Evolutionary conservation across 2,329 filamentous ascomycete genomes (phyloP).

Genomic region (Parafenestella ontariensis): DNA sequence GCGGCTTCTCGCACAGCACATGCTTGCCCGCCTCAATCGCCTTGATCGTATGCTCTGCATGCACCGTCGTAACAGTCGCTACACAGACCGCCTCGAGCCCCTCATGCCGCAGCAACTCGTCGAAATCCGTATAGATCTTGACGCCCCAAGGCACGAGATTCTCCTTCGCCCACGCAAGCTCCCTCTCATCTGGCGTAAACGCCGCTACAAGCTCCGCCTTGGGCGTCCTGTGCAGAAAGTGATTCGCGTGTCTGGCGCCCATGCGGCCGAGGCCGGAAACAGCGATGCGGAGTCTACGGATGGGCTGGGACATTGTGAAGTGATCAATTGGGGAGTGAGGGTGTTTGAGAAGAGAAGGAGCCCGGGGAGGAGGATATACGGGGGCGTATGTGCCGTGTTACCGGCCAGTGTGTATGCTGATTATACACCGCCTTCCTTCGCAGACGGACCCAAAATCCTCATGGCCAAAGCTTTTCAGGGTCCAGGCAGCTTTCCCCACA

Average conservation of each 20-base stretch:
- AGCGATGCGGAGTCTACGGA: constrained; percentile 54
- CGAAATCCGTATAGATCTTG: constrained; percentile 61
- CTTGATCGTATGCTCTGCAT: constrained; percentile 64
- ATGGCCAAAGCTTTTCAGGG: constrained; percentile 31
- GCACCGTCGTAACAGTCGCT: constrained; percentile 62
- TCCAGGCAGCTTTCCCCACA: constrained; percentile 6
- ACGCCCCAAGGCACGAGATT: constrained; percentile 61
- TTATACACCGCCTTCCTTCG: constrained; percentile 7
- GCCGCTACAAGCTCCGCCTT: constrained; percentile 57
- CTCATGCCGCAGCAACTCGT: constrained; percentile 64
- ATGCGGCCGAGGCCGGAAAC: constrained; percentile 59
- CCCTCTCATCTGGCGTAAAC: constrained; percentile 53
- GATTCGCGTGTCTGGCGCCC: constrained; percentile 57
- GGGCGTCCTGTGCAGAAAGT: constrained; percentile 56
- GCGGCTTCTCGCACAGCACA: constrained; percentile 67
- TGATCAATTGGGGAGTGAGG: constrained; percentile 2
- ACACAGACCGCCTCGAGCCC: constrained; percentile 64
- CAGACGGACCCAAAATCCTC: constrained; percentile 6
- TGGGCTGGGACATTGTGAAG: constrained; percentile 40
- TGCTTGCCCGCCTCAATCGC: constrained; percentile 63
- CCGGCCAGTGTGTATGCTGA: background rate
- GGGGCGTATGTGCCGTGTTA: background rate
- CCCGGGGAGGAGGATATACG: background rate
- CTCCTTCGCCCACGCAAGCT: constrained; percentile 57
- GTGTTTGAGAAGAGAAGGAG: background rate